These are phyloP conservation scores for Eucalyptus curtisii DNA, from an alignment of 345 rosid genomes.

Conservation along the genomic window DNA sequence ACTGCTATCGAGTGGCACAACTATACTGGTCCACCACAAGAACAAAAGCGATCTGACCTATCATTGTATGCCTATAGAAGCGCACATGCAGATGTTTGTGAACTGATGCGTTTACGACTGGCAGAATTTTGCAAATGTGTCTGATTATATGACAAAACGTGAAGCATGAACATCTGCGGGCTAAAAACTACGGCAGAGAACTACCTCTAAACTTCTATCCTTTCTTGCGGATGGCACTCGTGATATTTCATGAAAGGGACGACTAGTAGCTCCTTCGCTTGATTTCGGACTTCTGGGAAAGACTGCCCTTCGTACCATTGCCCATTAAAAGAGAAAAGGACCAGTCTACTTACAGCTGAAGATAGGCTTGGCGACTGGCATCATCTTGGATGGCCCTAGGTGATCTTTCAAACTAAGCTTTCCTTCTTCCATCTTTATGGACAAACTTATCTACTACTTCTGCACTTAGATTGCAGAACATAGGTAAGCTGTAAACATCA, in stretches of 20 bases:
- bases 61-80: not conserved
- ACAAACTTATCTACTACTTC: not conserved
- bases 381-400: not conserved
- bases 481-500: not conserved
- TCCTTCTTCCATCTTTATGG: not conserved
- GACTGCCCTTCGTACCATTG: too few species aligned
- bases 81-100: not conserved
- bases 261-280: not conserved
- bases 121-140: not conserved
- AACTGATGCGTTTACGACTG: not conserved
- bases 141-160: not conserved
- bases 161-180: not conserved
- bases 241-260: not conserved
- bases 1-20: not conserved
- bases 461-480: not conserved
- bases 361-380: not conserved
- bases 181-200: not conserved
- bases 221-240: not conserved
- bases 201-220: not conserved
- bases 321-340: not conserved
- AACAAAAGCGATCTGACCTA: not conserved
- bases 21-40: not conserved
- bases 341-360: not conserved
- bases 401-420: not conserved
- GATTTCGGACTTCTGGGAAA: not conserved